phyloP scores from a whole-genome alignment of 1,284 basidiomycete species.

The Melampsora allii-populina region DNA sequence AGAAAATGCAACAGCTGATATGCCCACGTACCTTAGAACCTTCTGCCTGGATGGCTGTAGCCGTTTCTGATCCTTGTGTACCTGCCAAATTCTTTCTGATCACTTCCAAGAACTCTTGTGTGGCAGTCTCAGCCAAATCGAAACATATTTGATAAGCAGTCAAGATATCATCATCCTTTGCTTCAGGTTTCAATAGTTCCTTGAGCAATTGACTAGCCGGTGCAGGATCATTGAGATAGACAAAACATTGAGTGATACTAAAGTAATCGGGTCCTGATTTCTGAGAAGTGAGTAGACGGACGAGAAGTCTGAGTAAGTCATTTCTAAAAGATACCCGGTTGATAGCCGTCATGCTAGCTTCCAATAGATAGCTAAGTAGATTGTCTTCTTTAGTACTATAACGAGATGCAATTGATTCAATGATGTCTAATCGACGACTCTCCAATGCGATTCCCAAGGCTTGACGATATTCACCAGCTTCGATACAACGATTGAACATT shows the following conservation, averaged over 20 bases:
- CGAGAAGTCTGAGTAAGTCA: slow-evolving; percentile 63
- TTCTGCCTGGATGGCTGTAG: slow-evolving; percentile 6
- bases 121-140: slow-evolving; percentile 85
- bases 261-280: slow-evolving; percentile 66
- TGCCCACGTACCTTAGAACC: not conserved
- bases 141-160: slow-evolving; percentile 91
- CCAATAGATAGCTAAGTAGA: slow-evolving; percentile 82
- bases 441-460: slow-evolving; percentile 92
- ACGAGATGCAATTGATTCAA: slow-evolving; percentile 68
- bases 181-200: slow-evolving; percentile 58
- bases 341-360: slow-evolving; percentile 73
- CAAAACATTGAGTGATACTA: slow-evolving; percentile 78
- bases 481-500: slow-evolving; percentile 76
- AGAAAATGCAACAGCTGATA: too few species aligned
- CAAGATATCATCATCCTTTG: slow-evolving; percentile 62
- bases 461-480: slow-evolving; percentile 81
- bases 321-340: slow-evolving; percentile 76
- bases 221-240: slow-evolving; percentile 73
- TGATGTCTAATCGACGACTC: slow-evolving; percentile 76
- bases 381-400: slow-evolving; percentile 61
- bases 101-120: slow-evolving; percentile 81
- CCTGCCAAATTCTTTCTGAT: slow-evolving; percentile 53
- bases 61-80: slow-evolving; percentile 29
- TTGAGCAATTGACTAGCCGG: slow-evolving; percentile 69
- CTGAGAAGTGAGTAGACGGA: slow-evolving; percentile 77